Evolutionary conservation across 768 basidiomycete species (phyloP), one percentile per base, ranked within the genome.

Genomic region (Leccinum pellstonianum): DNA sequence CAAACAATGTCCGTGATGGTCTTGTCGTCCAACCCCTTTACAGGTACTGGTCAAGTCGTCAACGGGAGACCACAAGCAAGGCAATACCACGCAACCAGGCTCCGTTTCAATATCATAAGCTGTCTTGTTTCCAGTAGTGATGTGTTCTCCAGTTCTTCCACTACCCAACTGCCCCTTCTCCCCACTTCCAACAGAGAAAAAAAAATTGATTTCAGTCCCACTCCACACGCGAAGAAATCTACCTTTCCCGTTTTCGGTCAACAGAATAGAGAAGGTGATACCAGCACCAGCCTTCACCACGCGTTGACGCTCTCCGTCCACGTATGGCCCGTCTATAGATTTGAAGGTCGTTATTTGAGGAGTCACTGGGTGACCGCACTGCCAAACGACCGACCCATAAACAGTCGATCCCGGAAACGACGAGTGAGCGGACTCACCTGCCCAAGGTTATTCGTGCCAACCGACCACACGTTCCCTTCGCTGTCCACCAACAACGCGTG

Each of bases 81-180:
- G 57, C 29, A 60, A 31, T 56, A 59, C 25, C 31, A 63, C 80
- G 64, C 66, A 90, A 73, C 91, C 77, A 25, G 91, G 91, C 9
- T 84, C 80, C 35, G 78, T 75, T 65, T 93, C 87, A 19, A 90
- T 81, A 68, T 96, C 95, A 67, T 83, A 96, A 11, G 83, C 86
- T 0, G 87, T 85, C 74, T 93, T 93, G 66, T 92, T 92, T 19
- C 90, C 91, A 1, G 90, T 88, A 9, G 87, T 83, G 59, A 96
- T 91, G 37, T 92, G 84, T 73, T 96, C 94, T n/a, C 95, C 93
- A 0, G 93, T 95, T 63, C 85, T 85, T 17, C 95, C 96, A 70
- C 93, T 95, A 0, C 94, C 96, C 0, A 98, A 79, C 64, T 97
- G 95, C 1, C 96, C 96, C 59, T 92, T 87, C 74, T 97, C 95